Percentiles rank a stretch among this genome's conserved stretches.
phyloP scores from a whole-genome alignment of 441 rosid genomes.

The Populus trichocarpa region DNA sequence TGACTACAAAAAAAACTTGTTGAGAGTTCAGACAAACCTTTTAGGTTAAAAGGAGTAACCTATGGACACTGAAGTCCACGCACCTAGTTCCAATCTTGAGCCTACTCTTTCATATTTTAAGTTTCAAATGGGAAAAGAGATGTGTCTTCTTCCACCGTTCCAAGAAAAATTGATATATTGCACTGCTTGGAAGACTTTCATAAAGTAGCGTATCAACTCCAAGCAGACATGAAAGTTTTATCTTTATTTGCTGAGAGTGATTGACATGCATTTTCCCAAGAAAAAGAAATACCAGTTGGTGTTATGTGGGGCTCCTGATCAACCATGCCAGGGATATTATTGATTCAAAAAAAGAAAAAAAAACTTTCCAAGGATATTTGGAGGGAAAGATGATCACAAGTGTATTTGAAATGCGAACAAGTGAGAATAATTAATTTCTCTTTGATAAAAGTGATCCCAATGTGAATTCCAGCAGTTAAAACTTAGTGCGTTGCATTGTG shows the following conservation, averaged over 20 bases:
- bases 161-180: slow-evolving; percentile 13
- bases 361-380: background rate
- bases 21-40: slow-evolving; percentile 24
- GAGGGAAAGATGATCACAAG: slow-evolving; percentile 19
- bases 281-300: background rate
- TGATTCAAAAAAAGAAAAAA: background rate
- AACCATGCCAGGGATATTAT: background rate
- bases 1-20: slow-evolving; percentile 21
- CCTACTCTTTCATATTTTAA: slow-evolving; percentile 15
- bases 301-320: slow-evolving; percentile 22
- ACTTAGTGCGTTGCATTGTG: too few relatives aligned
- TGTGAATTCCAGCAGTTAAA: background rate
- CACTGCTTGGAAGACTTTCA: slow-evolving; percentile 32
- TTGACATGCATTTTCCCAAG: slow-evolving; percentile 26
- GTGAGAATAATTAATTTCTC: background rate
- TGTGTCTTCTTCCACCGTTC: slow-evolving; percentile 19
- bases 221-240: slow-evolving; percentile 8
- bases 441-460: background rate
- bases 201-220: slow-evolving; percentile 22
- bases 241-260: slow-evolving; percentile 1
- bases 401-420: slow-evolving; percentile 8
- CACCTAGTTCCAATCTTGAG: slow-evolving; percentile 23
- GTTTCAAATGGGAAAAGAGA: slow-evolving; percentile 20
- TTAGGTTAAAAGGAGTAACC: slow-evolving; percentile 38
- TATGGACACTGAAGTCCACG: slow-evolving; percentile 72